A percentile compares a stretch with the other conserved stretches of the same genome.
Conservation (phyloP, 164 flowering plant species). For the Liquidambar formosana region DNA sequence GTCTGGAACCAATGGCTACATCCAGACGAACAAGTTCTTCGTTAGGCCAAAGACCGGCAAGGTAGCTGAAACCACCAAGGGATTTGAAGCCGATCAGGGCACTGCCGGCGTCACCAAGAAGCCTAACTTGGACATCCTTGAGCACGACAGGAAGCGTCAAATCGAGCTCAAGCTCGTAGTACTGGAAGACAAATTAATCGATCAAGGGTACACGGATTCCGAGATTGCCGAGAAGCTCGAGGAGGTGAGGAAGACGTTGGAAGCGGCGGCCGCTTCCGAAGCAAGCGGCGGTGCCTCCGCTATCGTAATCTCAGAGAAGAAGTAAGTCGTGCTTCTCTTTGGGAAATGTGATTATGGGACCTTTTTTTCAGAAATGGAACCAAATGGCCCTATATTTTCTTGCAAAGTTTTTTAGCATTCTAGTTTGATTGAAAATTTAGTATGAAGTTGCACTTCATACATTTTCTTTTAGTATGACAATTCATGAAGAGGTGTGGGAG, state of each 20-base stretch:
- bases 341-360: too few species aligned
- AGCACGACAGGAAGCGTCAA: conserved; percentile 91
- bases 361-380: too few species aligned
- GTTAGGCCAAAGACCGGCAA: conserved; percentile 52
- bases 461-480: too few species aligned
- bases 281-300: conserved; percentile 24
- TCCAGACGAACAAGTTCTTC: conserved; percentile 84
- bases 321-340: conserved; percentile 11
- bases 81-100: conserved; percentile 71
- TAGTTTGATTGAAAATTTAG: too few species aligned
- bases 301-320: conserved; percentile 8
- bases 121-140: conserved; percentile 80
- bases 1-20: conserved; percentile 91
- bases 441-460: too few species aligned
- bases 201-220: conserved; percentile 83
- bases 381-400: too few species aligned
- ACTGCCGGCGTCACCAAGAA: conserved; percentile 76
- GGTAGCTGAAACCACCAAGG: conserved; percentile 41
- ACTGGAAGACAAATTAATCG: conserved; percentile 73
- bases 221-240: conserved; percentile 66
- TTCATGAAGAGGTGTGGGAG: too few species aligned
- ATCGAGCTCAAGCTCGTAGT: conserved; percentile 79
- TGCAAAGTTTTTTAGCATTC: too few species aligned
- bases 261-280: conserved; percentile 52
- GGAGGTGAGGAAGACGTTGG: conserved; percentile 59